Conservation (phyloP, 2,329 filamentous ascomycete species). For the Pseudopithomyces chartarum region DNA sequence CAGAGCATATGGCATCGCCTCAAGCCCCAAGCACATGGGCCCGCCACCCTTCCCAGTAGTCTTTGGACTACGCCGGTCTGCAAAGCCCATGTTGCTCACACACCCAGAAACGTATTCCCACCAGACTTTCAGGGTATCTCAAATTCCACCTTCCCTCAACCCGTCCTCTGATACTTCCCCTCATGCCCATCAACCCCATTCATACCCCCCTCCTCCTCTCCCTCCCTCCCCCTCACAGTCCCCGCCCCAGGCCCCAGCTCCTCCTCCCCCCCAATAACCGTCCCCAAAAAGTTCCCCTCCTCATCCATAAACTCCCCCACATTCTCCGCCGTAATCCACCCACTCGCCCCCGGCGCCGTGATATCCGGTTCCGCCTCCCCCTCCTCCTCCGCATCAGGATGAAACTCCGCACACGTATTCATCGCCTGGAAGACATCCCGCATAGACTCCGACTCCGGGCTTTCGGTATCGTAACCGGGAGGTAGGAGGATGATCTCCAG, state of each 20-base stretch:
- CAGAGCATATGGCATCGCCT: too few species aligned
- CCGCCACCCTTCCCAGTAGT: too few species aligned
- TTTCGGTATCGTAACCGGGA: conserved; percentile 26
- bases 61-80: too few species aligned
- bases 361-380: conserved; percentile 57
- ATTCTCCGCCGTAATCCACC: conserved; percentile 93
- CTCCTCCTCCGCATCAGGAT: conserved; percentile 69
- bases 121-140: conserved; percentile 3
- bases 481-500: conserved; percentile 72
- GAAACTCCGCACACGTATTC: conserved; percentile 74
- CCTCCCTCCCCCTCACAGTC: conserved; percentile 41
- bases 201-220: conserved; percentile 29
- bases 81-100: too few species aligned
- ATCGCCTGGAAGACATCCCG: conserved; percentile 70
- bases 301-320: conserved; percentile 69
- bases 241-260: conserved; percentile 45
- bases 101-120: too few species aligned
- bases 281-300: conserved; percentile 45
- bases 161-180: conserved; percentile 45
- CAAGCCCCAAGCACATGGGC: too few species aligned
- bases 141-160: conserved; percentile 17
- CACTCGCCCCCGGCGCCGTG: conserved; percentile 73
- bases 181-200: conserved; percentile 33
- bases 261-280: conserved; percentile 28
- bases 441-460: conserved; percentile 38